phyloP scores from a whole-genome alignment of 2,329 filamentous ascomycete genomes.

The Ophiostoma sp. region DNA sequence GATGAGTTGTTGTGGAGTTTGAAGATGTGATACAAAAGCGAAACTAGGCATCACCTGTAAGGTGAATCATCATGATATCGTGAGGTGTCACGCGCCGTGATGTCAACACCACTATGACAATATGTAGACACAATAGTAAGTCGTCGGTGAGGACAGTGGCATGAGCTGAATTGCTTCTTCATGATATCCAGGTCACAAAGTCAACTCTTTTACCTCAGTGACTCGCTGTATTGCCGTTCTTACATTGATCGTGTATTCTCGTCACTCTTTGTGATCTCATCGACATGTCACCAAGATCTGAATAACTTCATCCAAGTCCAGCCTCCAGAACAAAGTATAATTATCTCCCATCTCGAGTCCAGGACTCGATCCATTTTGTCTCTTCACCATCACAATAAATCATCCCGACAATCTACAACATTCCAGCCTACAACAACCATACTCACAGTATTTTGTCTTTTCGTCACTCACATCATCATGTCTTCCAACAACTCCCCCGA shows the following conservation, averaged over 20 bases:
- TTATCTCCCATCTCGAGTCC: background rate
- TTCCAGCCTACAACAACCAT: background rate
- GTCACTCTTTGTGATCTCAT: background rate
- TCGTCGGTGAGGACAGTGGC: background rate
- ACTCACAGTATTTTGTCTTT: background rate
- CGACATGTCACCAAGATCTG: background rate
- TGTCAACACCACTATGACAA: background rate
- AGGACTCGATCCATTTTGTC: background rate
- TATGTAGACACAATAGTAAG: background rate
- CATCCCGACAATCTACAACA: background rate
- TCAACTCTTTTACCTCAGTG: background rate
- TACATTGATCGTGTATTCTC: background rate
- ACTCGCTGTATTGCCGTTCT: background rate
- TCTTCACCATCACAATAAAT: background rate
- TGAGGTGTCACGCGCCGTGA: background rate
- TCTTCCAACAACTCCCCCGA: background rate
- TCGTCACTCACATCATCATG: background rate
- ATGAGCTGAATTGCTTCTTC: background rate
- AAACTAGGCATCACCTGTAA: background rate
- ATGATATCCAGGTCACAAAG: background rate
- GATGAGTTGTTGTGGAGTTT: background rate
- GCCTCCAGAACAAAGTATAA: background rate
- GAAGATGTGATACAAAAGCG: background rate
- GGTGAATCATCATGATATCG: background rate
- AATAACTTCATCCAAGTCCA: background rate